Evolutionary conservation across 768 basidiomycete genomes (phyloP), one percentile per base, ranked within the genome.

Genomic region (Hysterangium stoloniferum): DNA sequence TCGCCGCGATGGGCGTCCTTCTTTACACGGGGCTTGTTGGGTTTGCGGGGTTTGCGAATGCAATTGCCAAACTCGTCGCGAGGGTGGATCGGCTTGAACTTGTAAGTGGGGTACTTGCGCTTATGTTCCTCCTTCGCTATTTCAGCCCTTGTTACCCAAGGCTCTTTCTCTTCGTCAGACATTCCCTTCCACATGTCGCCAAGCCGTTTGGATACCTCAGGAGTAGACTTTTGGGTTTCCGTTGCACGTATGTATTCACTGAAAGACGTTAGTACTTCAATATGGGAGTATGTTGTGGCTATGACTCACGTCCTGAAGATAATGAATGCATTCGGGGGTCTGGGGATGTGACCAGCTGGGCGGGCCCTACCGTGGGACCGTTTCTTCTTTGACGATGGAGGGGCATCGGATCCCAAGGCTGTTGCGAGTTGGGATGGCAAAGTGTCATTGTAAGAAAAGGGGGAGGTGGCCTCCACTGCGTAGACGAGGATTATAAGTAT

Each of bases 311-410:
- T 85, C 54, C 86, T 82, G 72, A 89, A 90, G 59, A 90, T 76
- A 61, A 89, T 90, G 68, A 90, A 90, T 22, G 86, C 87, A 59
- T 90, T 89, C 2, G 86, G 84, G 1, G 86, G 86, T 36, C 86
- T 84, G 15, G 86, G 86, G 55, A 90, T 85, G 62, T 88, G 84
- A 5, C 49, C 49, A 8, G 37, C 13, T 1, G 49, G 49, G 2
- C 38, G 38, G n/a, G 49, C 40, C 31, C 43, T 51, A 11, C 49
- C 49, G 33, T 51, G 49, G 20, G 49, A 51, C 12, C 49, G 49
- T 32, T 51, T 51, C 38, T 51, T 51, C 40, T 41, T 51, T 11
- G 17, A 15, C 6, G 49, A 17, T n/a, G 38, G 37, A 4, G 37
- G 19, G 6, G 49, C 11, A 15, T 6, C 44, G 17, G 20, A 12